phyloP scores from a whole-genome alignment of 345 rosid species.

The Aegle marmelos region DNA sequence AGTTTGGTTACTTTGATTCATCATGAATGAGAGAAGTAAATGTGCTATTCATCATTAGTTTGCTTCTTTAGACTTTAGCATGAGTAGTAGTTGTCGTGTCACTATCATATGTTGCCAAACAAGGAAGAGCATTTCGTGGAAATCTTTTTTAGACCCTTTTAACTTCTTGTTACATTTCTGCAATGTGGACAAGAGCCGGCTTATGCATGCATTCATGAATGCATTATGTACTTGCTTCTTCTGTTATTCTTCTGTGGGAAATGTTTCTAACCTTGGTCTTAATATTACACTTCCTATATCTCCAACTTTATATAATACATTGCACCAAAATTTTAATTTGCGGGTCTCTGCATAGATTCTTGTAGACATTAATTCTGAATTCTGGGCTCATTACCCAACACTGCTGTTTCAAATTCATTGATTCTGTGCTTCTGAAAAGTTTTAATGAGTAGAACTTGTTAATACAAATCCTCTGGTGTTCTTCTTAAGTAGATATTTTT shows the following conservation, averaged over 20 bases:
- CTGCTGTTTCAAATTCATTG: background rate
- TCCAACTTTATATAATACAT: background rate
- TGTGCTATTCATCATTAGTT: constrained; percentile 30
- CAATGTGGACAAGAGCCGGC: constrained; percentile 17
- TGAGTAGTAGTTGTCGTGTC: constrained; percentile 47
- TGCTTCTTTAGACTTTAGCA: constrained; percentile 41
- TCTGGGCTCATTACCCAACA: constrained; percentile 8
- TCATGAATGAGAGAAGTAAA: constrained; percentile 28
- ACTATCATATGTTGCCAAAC: constrained; percentile 32
- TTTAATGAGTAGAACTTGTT: constrained; percentile 9
- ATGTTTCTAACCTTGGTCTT: constrained; percentile 1
- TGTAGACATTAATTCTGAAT: constrained; percentile 2
- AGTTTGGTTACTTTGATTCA: constrained; percentile 28
- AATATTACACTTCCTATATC: background rate
- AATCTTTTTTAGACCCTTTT: constrained; percentile 27
- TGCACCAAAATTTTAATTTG: background rate
- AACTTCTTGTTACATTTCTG: constrained; percentile 17
- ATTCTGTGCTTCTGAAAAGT: background rate
- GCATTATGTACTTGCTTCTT: constrained; percentile 17
- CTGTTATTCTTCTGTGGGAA: constrained; percentile 17
- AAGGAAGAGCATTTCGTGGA: constrained; percentile 19
- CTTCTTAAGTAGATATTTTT: background rate
- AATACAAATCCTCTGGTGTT: background rate
- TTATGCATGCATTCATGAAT: constrained; percentile 24
- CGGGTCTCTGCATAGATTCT: background rate